Evolutionary conservation across 805 yeast species (phyloP).

Genomic region (Millerago galiae): DNA sequence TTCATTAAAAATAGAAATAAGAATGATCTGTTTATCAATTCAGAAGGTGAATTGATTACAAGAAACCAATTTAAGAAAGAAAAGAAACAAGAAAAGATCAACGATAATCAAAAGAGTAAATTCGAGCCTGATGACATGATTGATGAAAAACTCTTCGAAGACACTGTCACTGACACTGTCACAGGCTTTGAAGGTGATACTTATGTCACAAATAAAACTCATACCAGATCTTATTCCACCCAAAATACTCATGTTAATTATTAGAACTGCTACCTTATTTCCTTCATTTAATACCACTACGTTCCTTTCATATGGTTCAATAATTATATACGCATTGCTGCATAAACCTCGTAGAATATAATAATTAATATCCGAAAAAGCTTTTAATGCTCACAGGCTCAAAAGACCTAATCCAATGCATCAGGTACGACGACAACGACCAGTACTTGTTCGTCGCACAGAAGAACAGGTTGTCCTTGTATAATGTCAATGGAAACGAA

Average conservation of each 20-base stretch:
- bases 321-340: no score
- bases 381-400: no score
- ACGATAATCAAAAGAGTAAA: background rate
- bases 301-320: no score
- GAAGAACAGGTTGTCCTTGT: slow-evolving; percentile 2
- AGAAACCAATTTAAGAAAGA: background rate
- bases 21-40: slow-evolving; percentile 17
- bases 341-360: no score
- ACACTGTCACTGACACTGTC: slow-evolving; percentile 16
- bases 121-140: slow-evolving; percentile 20
- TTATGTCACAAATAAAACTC: slow-evolving; percentile 7
- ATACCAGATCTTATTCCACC: slow-evolving; percentile 3
- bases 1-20: slow-evolving; percentile 9
- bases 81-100: background rate
- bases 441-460: slow-evolving; percentile 10
- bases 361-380: no score
- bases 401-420: no score
- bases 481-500: background rate
- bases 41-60: slow-evolving; percentile 23
- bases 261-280: background rate
- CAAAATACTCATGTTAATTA: slow-evolving; percentile 7
- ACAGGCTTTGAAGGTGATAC: slow-evolving; percentile 15
- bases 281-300: no score
- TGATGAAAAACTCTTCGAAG: slow-evolving; percentile 23
- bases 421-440: no score